phyloP scores from a whole-genome alignment of 2,329 filamentous ascomycete species.

The Sphaerulina populicola region DNA sequence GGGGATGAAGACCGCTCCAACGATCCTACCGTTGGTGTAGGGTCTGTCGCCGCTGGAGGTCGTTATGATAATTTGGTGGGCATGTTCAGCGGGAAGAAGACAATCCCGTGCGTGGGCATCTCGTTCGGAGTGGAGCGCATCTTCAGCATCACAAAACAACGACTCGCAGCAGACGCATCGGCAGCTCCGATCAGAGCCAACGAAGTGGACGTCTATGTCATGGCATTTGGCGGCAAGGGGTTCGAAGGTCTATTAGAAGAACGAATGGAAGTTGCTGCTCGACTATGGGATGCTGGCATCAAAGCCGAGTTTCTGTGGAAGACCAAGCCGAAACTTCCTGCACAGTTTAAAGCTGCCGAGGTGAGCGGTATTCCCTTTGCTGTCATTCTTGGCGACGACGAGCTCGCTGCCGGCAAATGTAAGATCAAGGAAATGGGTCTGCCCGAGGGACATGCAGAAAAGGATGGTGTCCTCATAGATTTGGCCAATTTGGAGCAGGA shows the following conservation, averaged over 20 bases:
- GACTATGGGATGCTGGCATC: conserved; percentile 78
- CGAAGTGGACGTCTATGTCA: conserved; percentile 84
- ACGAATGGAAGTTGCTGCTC: conserved; percentile 69
- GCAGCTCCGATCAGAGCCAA: conserved; percentile 53
- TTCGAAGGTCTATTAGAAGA: conserved; percentile 73
- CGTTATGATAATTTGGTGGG: conserved; percentile 88
- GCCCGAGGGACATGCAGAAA: conserved; percentile 74
- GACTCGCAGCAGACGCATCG: conserved; percentile 55
- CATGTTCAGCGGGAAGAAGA: conserved; percentile 71
- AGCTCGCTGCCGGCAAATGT: conserved; percentile 72
- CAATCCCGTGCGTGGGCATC: conserved; percentile 84
- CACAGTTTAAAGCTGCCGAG: conserved; percentile 89
- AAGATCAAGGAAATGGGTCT: conserved; percentile 81
- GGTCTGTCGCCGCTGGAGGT: conserved; percentile 80
- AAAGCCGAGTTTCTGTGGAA: conserved; percentile 89
- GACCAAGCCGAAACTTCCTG: conserved; percentile 76
- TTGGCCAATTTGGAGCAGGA: conserved; percentile 56
- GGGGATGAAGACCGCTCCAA: conserved; percentile 61
- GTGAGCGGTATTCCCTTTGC: conserved; percentile 70
- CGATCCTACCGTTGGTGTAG: conserved; percentile 74
- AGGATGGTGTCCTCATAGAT: conserved; percentile 72
- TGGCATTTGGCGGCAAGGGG: conserved; percentile 85
- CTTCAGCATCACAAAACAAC: conserved; percentile 80
- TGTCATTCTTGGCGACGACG: conserved; percentile 84
- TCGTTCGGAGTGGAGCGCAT: conserved; percentile 95